These are phyloP conservation scores for Phaeosphaeriaceae sp. DNA, from an alignment of 2,329 filamentous ascomycete genomes.

Conservation along the genomic window DNA sequence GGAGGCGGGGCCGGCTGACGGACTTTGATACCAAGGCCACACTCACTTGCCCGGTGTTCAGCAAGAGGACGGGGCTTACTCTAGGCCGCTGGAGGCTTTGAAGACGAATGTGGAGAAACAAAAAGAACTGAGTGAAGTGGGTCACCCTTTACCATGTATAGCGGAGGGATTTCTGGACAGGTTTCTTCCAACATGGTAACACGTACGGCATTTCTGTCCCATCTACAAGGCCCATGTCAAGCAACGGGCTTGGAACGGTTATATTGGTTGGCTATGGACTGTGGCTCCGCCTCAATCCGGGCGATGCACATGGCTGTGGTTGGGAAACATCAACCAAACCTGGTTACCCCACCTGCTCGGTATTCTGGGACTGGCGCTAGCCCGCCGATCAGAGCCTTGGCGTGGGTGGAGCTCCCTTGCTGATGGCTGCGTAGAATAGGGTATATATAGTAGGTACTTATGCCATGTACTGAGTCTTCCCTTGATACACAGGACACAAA, in stretches of 20 bases:
- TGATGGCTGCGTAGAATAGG: too few relatives aligned
- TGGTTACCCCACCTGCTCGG: constrained; percentile 21
- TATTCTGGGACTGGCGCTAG: constrained; percentile 22
- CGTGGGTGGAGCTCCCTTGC: constrained; percentile 1
- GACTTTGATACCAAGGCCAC: constrained; percentile 20
- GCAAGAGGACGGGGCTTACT: constrained; percentile 19
- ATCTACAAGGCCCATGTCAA: constrained; percentile 27
- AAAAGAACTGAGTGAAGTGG: constrained; percentile 10
- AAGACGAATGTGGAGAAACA: constrained; percentile 6
- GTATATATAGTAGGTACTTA: too few relatives aligned
- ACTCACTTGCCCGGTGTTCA: constrained; percentile 11
- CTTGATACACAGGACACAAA: too few relatives aligned
- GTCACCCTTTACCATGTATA: constrained; percentile 14
- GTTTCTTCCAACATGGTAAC: constrained; percentile 19
- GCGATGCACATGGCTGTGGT: constrained; percentile 6
- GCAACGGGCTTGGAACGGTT: constrained; percentile 18
- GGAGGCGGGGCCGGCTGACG: constrained; percentile 41
- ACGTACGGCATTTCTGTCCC: constrained; percentile 24
- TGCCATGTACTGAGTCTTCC: too few relatives aligned
- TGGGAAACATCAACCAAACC: background rate
- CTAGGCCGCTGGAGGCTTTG: background rate
- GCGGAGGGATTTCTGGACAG: constrained; percentile 28
- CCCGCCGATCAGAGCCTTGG: constrained; percentile 6
- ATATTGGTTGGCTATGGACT: constrained; percentile 27
- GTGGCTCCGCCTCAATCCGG: constrained; percentile 28